Evolutionary conservation across 768 basidiomycete species (phyloP).

Genomic region (Mycena amicta): DNA sequence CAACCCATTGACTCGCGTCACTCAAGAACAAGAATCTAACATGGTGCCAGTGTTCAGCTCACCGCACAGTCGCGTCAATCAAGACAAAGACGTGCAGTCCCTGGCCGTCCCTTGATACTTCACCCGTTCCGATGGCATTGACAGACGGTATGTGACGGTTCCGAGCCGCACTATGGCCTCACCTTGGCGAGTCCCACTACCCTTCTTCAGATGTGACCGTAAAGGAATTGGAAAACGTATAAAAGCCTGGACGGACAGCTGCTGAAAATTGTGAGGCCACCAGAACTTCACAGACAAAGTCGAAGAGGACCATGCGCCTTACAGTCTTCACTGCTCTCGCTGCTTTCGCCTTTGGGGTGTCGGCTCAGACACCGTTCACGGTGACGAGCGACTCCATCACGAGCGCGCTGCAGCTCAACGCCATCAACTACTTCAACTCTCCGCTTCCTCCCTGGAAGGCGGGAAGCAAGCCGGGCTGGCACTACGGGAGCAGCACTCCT

Average conservation of each 20-base stretch:
- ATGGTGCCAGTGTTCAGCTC: too few species aligned
- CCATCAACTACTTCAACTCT: constrained; percentile 40
- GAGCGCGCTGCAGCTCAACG: constrained; percentile 26
- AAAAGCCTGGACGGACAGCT: background rate
- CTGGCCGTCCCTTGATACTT: background rate
- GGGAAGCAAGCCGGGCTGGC: constrained; percentile 43
- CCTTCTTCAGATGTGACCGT: background rate
- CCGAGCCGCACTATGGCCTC: background rate
- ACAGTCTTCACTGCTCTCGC: constrained; percentile 27
- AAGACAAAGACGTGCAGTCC: background rate
- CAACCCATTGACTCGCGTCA: too few species aligned
- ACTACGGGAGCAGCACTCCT: constrained; percentile 39
- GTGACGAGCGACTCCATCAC: constrained; percentile 17
- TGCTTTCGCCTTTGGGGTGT: constrained; percentile 25
- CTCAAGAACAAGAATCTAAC: too few species aligned
- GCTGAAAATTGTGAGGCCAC: background rate
- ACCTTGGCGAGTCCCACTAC: background rate
- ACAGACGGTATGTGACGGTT: too few species aligned
- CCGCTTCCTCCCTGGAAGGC: constrained; percentile 40
- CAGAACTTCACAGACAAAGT: background rate
- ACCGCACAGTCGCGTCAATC: background rate
- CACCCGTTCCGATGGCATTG: too few species aligned
- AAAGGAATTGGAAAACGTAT: background rate
- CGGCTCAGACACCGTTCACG: constrained; percentile 1
- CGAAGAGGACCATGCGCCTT: constrained; percentile 38